phyloP scores from a whole-genome alignment of 1,284 basidiomycete species.

The Takashimella tepidaria region DNA sequence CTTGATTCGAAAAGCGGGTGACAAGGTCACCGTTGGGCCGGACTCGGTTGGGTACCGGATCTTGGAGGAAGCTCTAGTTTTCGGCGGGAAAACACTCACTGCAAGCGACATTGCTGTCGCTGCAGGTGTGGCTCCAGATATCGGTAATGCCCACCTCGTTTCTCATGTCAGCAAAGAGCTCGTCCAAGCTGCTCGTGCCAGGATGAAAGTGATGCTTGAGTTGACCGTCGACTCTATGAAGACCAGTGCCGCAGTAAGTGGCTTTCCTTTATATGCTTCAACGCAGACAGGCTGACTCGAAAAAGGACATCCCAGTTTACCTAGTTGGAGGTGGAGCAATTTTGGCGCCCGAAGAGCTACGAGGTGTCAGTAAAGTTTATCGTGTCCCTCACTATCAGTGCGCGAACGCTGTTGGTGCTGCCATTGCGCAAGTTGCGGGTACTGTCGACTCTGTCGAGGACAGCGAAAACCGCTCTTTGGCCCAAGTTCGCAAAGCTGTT shows the following conservation, averaged over 20 bases:
- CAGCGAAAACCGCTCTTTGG: constrained; percentile 6
- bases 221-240: constrained; percentile 56
- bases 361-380: constrained; percentile 53
- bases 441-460: constrained; percentile 40
- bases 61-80: constrained; percentile 51
- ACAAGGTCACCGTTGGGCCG: constrained; percentile 53
- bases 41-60: constrained; percentile 58
- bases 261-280: no score
- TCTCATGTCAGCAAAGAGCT: constrained; percentile 34
- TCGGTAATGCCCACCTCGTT: constrained; percentile 49
- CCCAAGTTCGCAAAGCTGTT: constrained; percentile 32
- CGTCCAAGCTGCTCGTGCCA: constrained; percentile 40
- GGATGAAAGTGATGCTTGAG: constrained; percentile 55
- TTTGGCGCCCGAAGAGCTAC: constrained; percentile 46
- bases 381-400: constrained; percentile 54
- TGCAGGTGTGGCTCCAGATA: constrained; percentile 30
- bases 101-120: constrained; percentile 56
- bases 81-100: constrained; percentile 54
- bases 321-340: constrained; percentile 38
- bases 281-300: no score
- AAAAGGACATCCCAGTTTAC: constrained; percentile 33
- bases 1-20: constrained; percentile 22
- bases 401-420: constrained; percentile 57
- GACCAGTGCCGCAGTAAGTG: constrained; percentile 55
- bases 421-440: constrained; percentile 38